These are phyloP conservation scores for Penicillium crystallinum DNA, from an alignment of 495 filamentous ascomycete species.

Conservation along the genomic window DNA sequence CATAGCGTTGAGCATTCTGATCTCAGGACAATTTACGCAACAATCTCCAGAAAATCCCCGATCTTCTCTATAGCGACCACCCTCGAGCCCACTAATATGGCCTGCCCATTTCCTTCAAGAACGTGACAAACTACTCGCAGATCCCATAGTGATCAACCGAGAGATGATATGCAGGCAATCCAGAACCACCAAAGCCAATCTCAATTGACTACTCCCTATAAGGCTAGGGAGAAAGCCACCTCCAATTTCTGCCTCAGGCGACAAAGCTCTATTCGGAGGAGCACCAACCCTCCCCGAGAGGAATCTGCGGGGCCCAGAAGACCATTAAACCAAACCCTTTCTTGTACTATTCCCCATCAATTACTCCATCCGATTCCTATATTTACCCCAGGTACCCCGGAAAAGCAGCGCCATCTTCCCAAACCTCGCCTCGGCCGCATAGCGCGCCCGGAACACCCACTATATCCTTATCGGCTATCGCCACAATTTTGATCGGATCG, in stretches of 20 bases:
- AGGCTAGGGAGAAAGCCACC: slow-evolving; percentile 1
- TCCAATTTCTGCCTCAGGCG: slow-evolving; percentile 14
- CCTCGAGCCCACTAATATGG: background rate
- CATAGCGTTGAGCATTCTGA: no score
- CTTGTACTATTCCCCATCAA: slow-evolving; percentile 6
- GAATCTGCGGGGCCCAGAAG: slow-evolving; percentile 25
- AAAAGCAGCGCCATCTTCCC: background rate
- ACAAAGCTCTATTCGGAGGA: slow-evolving; percentile 19
- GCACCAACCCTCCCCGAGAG: slow-evolving; percentile 27
- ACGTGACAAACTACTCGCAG: background rate
- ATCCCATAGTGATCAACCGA: background rate
- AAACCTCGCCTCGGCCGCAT: slow-evolving; percentile 4
- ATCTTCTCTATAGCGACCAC: no score
- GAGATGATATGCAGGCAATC: background rate
- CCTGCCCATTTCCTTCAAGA: no score
- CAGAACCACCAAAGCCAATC: slow-evolving; percentile 2
- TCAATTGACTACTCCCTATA: background rate
- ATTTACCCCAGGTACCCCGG: background rate
- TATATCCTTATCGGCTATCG: slow-evolving; percentile 2
- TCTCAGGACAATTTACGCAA: no score
- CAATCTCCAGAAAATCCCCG: no score
- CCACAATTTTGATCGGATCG: background rate
- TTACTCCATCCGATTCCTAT: slow-evolving; percentile 3
- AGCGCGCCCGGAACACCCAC: slow-evolving; percentile 6
- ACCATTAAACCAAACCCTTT: slow-evolving; percentile 10